phyloP scores from a whole-genome alignment of 495 filamentous ascomycete genomes.

The Daldinia bambusicola region DNA sequence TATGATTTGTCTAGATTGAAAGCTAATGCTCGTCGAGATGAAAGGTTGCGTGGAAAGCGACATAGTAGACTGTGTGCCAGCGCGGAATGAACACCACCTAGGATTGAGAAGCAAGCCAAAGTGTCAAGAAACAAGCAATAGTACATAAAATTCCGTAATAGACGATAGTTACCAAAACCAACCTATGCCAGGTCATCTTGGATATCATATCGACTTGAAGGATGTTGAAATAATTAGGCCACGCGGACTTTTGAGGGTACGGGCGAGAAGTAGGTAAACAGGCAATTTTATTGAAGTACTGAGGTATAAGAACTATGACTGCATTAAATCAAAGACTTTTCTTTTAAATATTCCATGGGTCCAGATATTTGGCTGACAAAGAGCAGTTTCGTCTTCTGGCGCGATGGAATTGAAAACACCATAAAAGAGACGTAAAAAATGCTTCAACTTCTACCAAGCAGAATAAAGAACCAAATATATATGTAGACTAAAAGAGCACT shows the following conservation, averaged over 20 bases:
- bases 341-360: neutral
- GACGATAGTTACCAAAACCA: neutral
- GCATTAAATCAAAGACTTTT: neutral
- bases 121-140: neutral
- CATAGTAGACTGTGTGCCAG: neutral
- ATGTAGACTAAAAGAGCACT: neutral
- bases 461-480: neutral
- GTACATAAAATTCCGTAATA: neutral
- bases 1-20: neutral
- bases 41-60: neutral
- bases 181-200: neutral
- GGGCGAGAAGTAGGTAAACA: neutral
- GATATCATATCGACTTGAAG: neutral
- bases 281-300: neutral
- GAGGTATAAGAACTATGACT: neutral
- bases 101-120: neutral
- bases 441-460: neutral
- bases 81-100: neutral
- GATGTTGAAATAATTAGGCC: neutral
- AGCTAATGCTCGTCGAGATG: neutral
- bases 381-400: neutral
- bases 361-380: neutral
- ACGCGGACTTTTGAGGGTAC: neutral
- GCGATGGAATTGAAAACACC: neutral
- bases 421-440: neutral